phyloP scores from a whole-genome alignment of 2,329 filamentous ascomycete genomes.

The Colletotrichum sp. region DNA sequence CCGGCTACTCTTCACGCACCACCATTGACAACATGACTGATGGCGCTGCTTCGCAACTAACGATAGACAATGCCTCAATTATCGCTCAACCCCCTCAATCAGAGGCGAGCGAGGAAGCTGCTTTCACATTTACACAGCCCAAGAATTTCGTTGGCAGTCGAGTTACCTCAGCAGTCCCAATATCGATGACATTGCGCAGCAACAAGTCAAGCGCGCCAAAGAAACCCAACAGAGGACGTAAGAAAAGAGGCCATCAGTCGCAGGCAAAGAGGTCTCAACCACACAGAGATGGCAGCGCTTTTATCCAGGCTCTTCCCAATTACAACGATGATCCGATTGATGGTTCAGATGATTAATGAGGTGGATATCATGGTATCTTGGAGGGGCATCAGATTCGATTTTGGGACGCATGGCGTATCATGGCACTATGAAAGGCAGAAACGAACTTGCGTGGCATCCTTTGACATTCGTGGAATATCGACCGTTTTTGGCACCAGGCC shows the following conservation, averaged over 20 bases:
- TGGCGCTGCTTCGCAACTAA: not conserved
- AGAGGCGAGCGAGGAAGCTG: not conserved
- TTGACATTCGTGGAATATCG: constrained; percentile 18
- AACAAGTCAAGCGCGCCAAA: not conserved
- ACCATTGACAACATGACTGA: not conserved
- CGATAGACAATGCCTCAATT: not conserved
- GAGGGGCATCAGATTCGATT: not conserved
- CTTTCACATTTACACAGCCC: constrained; percentile 16
- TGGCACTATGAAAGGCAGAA: not conserved
- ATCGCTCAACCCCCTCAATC: not conserved
- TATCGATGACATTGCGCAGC: not conserved
- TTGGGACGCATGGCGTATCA: not conserved
- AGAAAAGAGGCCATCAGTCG: not conserved
- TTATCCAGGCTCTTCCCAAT: constrained; percentile 14
- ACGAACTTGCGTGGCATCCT: not conserved
- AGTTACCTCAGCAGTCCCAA: not conserved
- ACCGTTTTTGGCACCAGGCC: constrained; percentile 11
- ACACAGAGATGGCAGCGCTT: constrained; percentile 6
- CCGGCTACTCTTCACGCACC: not conserved
- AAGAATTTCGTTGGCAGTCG: constrained; percentile 17
- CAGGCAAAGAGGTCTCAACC: not conserved
- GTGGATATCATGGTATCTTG: not conserved
- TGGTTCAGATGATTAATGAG: constrained; percentile 3
- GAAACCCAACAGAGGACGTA: not conserved
- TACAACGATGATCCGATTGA: constrained; percentile 21